Evolutionary conservation across 2,329 filamentous ascomycete genomes (phyloP).

Genomic region (Aureobasidium zeae): DNA sequence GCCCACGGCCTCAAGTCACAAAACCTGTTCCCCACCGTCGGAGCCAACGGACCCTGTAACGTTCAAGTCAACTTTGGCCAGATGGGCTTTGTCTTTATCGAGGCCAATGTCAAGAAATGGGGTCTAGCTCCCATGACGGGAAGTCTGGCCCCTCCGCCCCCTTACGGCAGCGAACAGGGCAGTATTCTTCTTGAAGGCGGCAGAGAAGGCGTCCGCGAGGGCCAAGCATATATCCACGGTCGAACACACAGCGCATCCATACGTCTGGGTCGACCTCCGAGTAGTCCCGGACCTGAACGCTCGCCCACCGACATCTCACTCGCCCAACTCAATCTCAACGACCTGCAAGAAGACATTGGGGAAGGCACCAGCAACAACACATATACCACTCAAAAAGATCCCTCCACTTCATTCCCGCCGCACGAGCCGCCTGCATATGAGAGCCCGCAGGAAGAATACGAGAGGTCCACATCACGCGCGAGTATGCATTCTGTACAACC

Average conservation of each 20-base stretch:
- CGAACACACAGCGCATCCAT: slow-evolving; percentile 71
- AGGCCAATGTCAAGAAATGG: slow-evolving; percentile 99
- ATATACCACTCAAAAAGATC: no score
- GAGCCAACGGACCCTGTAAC: slow-evolving; percentile 83
- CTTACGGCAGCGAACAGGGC: slow-evolving; percentile 93
- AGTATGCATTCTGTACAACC: slow-evolving; percentile 19
- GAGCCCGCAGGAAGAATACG: slow-evolving; percentile 30
- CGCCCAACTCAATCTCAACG: slow-evolving; percentile 67
- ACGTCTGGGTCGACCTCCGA: slow-evolving; percentile 56
- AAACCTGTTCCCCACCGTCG: slow-evolving; percentile 97
- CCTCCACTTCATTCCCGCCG: no score
- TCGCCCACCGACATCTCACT: slow-evolving; percentile 95
- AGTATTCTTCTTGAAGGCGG: slow-evolving; percentile 90
- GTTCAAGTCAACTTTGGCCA: slow-evolving; percentile 98
- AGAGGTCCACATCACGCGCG: slow-evolving; percentile 22
- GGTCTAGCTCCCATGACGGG: slow-evolving; percentile 92
- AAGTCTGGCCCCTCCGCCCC: slow-evolving; percentile 86
- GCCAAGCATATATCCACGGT: slow-evolving; percentile 52
- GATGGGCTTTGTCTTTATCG: slow-evolving; percentile 96
- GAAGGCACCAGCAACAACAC: slow-evolving; percentile 52
- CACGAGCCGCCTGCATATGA: slow-evolving; percentile 39
- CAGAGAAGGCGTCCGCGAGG: slow-evolving; percentile 43
- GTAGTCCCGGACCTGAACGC: slow-evolving; percentile 75
- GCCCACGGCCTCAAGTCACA: slow-evolving; percentile 86
- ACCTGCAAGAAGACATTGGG: slow-evolving; percentile 53